Percentiles rank a stretch among this genome's conserved stretches.
These are phyloP conservation scores for Backusella psychrophila DNA, from an alignment of 192 early-diverging fungal genomes.

Conservation along the genomic window DNA sequence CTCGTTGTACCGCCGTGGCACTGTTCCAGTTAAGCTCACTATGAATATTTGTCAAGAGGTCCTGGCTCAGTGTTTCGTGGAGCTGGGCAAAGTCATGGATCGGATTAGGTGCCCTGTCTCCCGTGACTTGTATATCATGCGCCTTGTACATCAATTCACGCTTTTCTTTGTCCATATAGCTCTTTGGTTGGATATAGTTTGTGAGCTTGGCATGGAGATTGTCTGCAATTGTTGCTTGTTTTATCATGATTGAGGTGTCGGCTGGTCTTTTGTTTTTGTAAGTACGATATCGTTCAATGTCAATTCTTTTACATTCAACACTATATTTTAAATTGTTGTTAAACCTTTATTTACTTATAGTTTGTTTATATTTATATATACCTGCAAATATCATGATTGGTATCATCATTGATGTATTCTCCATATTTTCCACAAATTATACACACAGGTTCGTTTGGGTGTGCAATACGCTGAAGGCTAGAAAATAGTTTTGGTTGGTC, in stretches of 20 bases:
- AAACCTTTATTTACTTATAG: background rate
- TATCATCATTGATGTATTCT: slow-evolving; percentile 41
- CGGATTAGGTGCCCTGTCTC: slow-evolving; percentile 40
- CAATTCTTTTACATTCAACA: slow-evolving; percentile 39
- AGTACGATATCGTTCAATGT: slow-evolving; percentile 2
- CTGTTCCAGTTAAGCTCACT: slow-evolving; percentile 38
- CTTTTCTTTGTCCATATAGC: background rate
- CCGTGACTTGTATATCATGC: slow-evolving; percentile 39
- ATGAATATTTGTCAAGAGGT: slow-evolving; percentile 21
- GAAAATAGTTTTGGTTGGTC: slow-evolving; percentile 5
- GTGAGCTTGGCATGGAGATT: slow-evolving; percentile 38
- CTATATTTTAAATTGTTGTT: slow-evolving; percentile 1
- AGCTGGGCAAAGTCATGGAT: slow-evolving; percentile 46
- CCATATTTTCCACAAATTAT: slow-evolving; percentile 46
- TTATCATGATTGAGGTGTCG: background rate
- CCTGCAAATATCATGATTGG: slow-evolving; percentile 45
- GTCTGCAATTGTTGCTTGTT: slow-evolving; percentile 6
- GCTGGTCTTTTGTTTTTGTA: background rate
- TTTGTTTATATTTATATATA: background rate
- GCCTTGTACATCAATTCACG: slow-evolving; percentile 32
- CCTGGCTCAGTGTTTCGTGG: background rate
- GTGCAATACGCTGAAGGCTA: slow-evolving; percentile 29
- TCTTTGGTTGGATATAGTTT: slow-evolving; percentile 34
- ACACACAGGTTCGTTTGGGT: slow-evolving; percentile 36
- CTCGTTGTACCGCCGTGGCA: slow-evolving; percentile 59